Evolutionary conservation across 805 yeast genomes (phyloP), one percentile per base, ranked within the genome.

Genomic region (Monosporozyma yasuniensis): DNA sequence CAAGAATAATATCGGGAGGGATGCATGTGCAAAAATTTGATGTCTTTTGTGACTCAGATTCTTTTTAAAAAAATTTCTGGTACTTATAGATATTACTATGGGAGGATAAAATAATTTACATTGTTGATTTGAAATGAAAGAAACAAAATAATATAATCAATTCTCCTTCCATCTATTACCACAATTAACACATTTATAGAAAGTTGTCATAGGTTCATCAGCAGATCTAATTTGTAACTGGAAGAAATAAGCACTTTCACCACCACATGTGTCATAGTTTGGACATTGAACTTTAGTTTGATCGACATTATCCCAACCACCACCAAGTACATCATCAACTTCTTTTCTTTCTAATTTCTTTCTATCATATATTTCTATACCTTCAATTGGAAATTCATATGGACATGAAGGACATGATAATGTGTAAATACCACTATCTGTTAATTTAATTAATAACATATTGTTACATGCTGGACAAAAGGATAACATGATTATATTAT

Each of bases 161-260:
- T 93, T 93, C 61, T 93, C 99, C 70, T 96, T 84, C 99, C 99
- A 93, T 69, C 91, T 95, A 63, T 88, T 78, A 46, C 87, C 87
- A 73, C 99, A 93, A 54, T 80, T 83, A 35, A 89, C 89, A 72
- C 99, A 93, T 68, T 91, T 89, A 68, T 87, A 91, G 66, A 93
- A 93, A 2, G 98, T 91, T 0, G 99, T 93, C 98, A 93, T 93
- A 22, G 99, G 99, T 72, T 93, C 99, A 76, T 93, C 99, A 1
- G 99, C 99, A 54, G 96, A 86, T 69, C 99, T 77, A 61, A 93
- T 93, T 68, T 93, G 99, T 52, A 93, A 73, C 70, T 93, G 98
- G 77, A 90, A 93, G 74, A 87, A 93, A 69, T 93, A 93, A 0
- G 99, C 99, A 68, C 88, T 87, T 56, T 80, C 85, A 56, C 84